Percentiles rank a stretch among this genome's conserved stretches.
These are phyloP conservation scores for Colletotrichum cordylinicola DNA, from an alignment of 2,329 filamentous ascomycete species.

Conservation along the genomic window DNA sequence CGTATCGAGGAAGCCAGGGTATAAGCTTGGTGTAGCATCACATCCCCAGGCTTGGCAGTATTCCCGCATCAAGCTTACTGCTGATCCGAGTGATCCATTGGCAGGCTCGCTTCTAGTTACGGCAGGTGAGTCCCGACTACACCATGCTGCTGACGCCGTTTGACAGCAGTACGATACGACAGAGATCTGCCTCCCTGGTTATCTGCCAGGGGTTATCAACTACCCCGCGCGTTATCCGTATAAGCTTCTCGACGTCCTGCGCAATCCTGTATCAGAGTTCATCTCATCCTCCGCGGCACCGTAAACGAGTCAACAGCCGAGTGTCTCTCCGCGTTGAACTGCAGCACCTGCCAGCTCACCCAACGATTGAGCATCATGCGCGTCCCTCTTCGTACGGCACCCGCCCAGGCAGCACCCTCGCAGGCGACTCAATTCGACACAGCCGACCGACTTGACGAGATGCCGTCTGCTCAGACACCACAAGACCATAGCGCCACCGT, in stretches of 20 bases:
- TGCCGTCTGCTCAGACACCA: neutral
- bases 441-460: neutral
- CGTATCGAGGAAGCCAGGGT: neutral
- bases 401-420: neutral
- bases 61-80: neutral
- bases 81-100: neutral
- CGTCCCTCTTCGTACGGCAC: neutral
- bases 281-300: neutral
- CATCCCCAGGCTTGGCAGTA: neutral
- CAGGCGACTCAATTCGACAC: neutral
- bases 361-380: neutral
- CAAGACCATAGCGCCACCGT: neutral
- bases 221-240: neutral
- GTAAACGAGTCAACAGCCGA: neutral
- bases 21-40: neutral
- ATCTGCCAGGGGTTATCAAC: neutral
- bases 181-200: neutral
- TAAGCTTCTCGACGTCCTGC: neutral
- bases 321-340: neutral
- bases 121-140: neutral
- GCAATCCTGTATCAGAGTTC: neutral
- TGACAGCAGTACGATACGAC: neutral
- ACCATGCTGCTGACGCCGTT: neutral
- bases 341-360: neutral
- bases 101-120: neutral